phyloP scores from a whole-genome alignment of 2,329 filamentous ascomycete species.

The Penicillium sp. region DNA sequence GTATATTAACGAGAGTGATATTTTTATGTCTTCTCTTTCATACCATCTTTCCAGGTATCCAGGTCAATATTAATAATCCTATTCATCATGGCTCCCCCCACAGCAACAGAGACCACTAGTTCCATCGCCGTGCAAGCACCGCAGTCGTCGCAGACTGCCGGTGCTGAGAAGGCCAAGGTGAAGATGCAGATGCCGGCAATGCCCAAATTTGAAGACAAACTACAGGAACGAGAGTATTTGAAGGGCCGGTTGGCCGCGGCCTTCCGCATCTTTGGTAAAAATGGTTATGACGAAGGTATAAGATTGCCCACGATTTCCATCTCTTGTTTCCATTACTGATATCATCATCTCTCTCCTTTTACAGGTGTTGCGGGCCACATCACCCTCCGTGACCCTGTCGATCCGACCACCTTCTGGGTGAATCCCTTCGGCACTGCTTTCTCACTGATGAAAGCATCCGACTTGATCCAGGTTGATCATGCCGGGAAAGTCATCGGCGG shows the following conservation, averaged over 20 bases:
- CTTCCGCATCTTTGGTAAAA: conserved; percentile 63
- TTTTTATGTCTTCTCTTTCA: not conserved
- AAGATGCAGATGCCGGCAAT: conserved; percentile 38
- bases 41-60: not conserved
- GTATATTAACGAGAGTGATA: no score
- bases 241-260: conserved; percentile 60
- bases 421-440: conserved; percentile 69
- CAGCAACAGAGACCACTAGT: conserved; percentile 29
- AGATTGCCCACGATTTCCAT: not conserved
- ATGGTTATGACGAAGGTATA: conserved; percentile 57
- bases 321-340: no score
- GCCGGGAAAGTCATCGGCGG: conserved; percentile 67
- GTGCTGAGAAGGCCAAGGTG: conserved; percentile 32
- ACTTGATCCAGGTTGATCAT: conserved; percentile 69
- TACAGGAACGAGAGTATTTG: conserved; percentile 56
- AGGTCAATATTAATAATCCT: no score
- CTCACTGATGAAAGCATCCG: conserved; percentile 64
- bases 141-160: conserved; percentile 28
- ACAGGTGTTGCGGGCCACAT: conserved; percentile 66
- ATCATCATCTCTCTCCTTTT: not conserved
- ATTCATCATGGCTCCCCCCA: conserved; percentile 33
- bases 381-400: conserved; percentile 64
- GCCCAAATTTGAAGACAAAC: conserved; percentile 47
- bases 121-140: conserved; percentile 22
- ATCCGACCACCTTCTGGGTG: conserved; percentile 66